A percentile compares a stretch with the other conserved stretches of the same genome.
These are phyloP conservation scores for Candida tibetensis DNA, from an alignment of 805 yeast species.

Conservation along the genomic window DNA sequence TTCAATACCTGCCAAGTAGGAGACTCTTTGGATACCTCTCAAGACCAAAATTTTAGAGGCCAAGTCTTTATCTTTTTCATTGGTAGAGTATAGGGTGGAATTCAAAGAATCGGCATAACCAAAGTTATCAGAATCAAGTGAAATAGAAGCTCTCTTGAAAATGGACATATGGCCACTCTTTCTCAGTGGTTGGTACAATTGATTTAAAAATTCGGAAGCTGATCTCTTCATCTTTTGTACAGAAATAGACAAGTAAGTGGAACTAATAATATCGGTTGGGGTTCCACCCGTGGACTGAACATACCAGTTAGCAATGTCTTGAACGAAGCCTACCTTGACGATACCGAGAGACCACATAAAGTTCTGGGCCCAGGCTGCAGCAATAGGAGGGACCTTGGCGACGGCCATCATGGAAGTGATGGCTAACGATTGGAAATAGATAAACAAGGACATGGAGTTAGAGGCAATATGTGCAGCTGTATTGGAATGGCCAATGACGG, in stretches of 20 bases:
- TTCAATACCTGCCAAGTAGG: constrained; percentile 81
- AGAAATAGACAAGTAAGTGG: constrained; percentile 70
- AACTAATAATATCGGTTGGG: constrained; percentile 69
- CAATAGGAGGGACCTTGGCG: constrained; percentile 88
- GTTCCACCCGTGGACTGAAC: constrained; percentile 92
- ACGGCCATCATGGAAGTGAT: constrained; percentile 96
- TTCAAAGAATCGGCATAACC: constrained; percentile 42
- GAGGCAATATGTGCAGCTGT: constrained; percentile 98
- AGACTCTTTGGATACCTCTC: constrained; percentile 90
- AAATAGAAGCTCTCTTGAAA: constrained; percentile 30
- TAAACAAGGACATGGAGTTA: constrained; percentile 86
- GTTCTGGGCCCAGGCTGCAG: constrained; percentile 97
- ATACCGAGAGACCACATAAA: constrained; percentile 96
- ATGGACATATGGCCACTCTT: constrained; percentile 10
- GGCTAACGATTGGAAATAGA: constrained; percentile 91
- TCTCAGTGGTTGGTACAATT: constrained; percentile 7
- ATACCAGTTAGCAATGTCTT: constrained; percentile 86
- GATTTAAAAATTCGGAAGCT: constrained; percentile 15
- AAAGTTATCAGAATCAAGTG: constrained; percentile 46
- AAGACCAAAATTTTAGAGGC: constrained; percentile 72
- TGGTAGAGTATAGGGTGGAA: constrained; percentile 57
- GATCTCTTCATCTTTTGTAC: constrained; percentile 54
- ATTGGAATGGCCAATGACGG: constrained; percentile 82
- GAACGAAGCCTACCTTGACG: constrained; percentile 73
- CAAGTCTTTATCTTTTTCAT: constrained; percentile 61